Percentiles rank a stretch among this genome's conserved stretches.
phyloP scores from a whole-genome alignment of 768 basidiomycete genomes.

The Kwoniella dendrophila region DNA sequence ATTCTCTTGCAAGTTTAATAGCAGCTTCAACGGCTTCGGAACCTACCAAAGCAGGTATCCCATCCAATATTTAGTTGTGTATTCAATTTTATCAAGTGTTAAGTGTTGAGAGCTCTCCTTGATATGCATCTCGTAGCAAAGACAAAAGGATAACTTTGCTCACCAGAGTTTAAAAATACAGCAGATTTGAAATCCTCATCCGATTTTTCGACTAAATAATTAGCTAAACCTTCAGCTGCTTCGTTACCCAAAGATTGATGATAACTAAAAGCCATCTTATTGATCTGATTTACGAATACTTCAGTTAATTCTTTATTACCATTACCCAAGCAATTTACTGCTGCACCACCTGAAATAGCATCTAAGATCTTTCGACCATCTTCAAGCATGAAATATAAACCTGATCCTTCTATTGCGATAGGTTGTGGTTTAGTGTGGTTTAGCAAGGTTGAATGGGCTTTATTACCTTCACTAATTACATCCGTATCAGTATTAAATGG shows the following conservation, averaged over 20 bases:
- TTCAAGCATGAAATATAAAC: slow-evolving; percentile 20
- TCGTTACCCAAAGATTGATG: slow-evolving; percentile 16
- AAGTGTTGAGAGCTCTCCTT: neutral
- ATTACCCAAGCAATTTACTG: slow-evolving; percentile 33
- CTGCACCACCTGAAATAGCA: slow-evolving; percentile 38
- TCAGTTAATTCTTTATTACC: slow-evolving; percentile 30
- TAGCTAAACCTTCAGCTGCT: slow-evolving; percentile 29
- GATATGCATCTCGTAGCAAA: neutral
- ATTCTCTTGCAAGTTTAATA: slow-evolving; percentile 39
- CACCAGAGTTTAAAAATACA: slow-evolving; percentile 22
- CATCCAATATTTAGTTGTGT: neutral
- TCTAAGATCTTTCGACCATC: slow-evolving; percentile 33
- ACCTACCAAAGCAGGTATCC: neutral
- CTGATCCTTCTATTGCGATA: neutral
- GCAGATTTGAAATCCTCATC: slow-evolving; percentile 4
- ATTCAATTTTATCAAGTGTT: neutral
- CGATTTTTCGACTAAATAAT: slow-evolving; percentile 16
- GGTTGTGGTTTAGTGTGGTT: slow-evolving; percentile 22
- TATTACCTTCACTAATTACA: no score
- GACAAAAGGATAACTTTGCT: neutral
- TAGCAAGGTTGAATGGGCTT: slow-evolving; percentile 5
- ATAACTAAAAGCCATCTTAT: slow-evolving; percentile 27
- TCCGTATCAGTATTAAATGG: no score
- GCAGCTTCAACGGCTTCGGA: slow-evolving; percentile 41
- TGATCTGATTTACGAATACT: slow-evolving; percentile 26